These are phyloP conservation scores for Kodamaea suecica DNA, from an alignment of 1,139 yeast genomes.

Conservation along the genomic window DNA sequence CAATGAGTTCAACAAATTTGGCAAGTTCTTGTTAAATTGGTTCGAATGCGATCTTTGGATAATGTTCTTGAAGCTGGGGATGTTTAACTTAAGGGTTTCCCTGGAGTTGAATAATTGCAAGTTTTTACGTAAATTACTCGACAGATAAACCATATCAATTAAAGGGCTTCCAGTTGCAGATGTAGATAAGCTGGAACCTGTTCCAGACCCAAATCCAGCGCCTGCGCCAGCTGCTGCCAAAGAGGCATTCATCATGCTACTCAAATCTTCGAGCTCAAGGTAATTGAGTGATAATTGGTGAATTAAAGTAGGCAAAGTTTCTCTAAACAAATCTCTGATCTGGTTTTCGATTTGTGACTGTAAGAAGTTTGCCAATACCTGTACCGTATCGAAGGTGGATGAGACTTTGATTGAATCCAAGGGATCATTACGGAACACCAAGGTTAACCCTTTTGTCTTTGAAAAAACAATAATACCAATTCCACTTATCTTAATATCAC, in stretches of 20 bases:
- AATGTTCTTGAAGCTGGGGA: slow-evolving; percentile 55
- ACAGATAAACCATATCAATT: slow-evolving; percentile 13
- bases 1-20: slow-evolving; percentile 39
- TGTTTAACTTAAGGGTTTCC: slow-evolving; percentile 68
- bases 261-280: slow-evolving; percentile 46
- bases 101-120: slow-evolving; percentile 73
- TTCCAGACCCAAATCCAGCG: not conserved
- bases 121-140: slow-evolving; percentile 62
- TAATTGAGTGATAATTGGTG: slow-evolving; percentile 75
- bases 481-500: slow-evolving; percentile 72
- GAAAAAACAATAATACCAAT: slow-evolving; percentile 83
- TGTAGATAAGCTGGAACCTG: not conserved
- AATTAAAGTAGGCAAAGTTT: slow-evolving; percentile 76
- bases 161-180: slow-evolving; percentile 21
- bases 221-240: slow-evolving; percentile 3
- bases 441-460: slow-evolving; percentile 75
- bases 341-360: slow-evolving; percentile 82
- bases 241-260: slow-evolving; percentile 5
- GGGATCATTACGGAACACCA: slow-evolving; percentile 88
- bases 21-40: slow-evolving; percentile 36
- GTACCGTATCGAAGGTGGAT: slow-evolving; percentile 82
- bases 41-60: slow-evolving; percentile 54
- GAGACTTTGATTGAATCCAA: slow-evolving; percentile 76
- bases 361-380: slow-evolving; percentile 74
- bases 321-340: slow-evolving; percentile 75